Evolutionary conservation across 1,284 basidiomycete species (phyloP).

Genomic region (Tausonia pullulans): DNA sequence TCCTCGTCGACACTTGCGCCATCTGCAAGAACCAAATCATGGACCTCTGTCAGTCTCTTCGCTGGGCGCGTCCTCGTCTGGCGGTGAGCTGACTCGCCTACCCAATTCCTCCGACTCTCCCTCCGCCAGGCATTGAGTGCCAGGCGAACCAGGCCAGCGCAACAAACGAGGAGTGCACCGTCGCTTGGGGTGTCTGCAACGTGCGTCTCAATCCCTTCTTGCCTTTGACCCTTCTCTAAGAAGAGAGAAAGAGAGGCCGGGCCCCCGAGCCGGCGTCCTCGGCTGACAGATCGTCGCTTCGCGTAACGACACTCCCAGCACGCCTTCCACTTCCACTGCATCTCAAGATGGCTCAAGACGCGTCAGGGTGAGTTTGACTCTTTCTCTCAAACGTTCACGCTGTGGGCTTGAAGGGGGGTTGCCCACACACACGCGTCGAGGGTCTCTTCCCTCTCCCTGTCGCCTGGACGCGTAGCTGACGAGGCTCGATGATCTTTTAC

Average conservation of each 20-base stretch:
- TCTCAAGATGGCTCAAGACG: conserved; percentile 98
- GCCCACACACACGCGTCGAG: neutral
- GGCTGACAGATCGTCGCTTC: neutral
- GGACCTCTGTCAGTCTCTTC: conserved; percentile 68
- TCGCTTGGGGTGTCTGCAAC: conserved; percentile 99
- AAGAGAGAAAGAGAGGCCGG: neutral
- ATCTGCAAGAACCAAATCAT: conserved; percentile 97
- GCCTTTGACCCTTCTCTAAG: neutral
- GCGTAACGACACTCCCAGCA: conserved; percentile 47
- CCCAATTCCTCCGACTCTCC: neutral
- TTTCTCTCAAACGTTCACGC: neutral
- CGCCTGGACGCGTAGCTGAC: neutral
- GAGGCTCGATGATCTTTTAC: neutral
- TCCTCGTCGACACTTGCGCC: conserved; percentile 91
- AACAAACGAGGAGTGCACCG: conserved; percentile 93
- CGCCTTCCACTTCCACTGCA: conserved; percentile 99
- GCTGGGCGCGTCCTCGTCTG: neutral
- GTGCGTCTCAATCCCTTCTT: conserved; percentile 42
- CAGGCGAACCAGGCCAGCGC: conserved; percentile 97
- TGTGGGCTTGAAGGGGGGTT: too few relatives aligned
- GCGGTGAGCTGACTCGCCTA: conserved; percentile 4
- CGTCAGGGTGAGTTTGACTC: conserved; percentile 47
- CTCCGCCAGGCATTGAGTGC: conserved; percentile 81
- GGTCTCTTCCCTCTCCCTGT: neutral
- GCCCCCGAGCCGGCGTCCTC: neutral